A percentile compares a stretch with the other conserved stretches of the same genome.
Conservation (phyloP, 1,284 basidiomycete species). For the Fereydounia khargensis region DNA sequence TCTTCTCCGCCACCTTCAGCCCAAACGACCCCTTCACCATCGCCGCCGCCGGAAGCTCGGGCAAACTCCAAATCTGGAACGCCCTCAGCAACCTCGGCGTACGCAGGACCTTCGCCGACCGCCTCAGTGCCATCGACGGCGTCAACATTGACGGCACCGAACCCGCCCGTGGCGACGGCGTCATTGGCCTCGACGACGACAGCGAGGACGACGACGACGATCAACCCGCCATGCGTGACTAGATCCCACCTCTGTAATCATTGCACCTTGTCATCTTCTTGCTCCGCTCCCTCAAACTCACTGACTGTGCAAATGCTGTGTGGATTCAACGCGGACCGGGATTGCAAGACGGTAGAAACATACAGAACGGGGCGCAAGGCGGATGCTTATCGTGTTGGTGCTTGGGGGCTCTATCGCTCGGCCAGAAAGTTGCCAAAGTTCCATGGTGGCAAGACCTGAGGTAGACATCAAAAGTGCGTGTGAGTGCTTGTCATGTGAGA, state of each 20-base stretch:
- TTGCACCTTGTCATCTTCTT: too few relatives aligned
- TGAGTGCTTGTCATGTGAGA: too few relatives aligned
- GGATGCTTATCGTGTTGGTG: too few relatives aligned
- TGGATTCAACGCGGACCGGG: too few relatives aligned
- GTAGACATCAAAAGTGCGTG: too few relatives aligned
- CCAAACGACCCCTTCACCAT: slow-evolving; percentile 92
- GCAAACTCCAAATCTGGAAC: slow-evolving; percentile 92
- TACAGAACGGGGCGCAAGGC: too few relatives aligned
- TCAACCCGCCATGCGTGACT: too few relatives aligned
- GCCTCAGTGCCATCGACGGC: slow-evolving; percentile 28
- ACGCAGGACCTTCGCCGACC: slow-evolving; percentile 56
- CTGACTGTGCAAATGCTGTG: too few relatives aligned
- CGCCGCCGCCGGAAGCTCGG: slow-evolving; percentile 89
- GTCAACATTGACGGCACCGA: slow-evolving; percentile 24
- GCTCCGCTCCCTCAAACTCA: too few relatives aligned
- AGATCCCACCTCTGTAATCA: too few relatives aligned
- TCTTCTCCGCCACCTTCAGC: slow-evolving; percentile 85
- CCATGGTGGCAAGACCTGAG: slow-evolving; percentile 19
- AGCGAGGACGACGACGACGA: slow-evolving; percentile 30
- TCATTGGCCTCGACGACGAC: slow-evolving; percentile 31
- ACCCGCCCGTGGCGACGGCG: slow-evolving; percentile 26
- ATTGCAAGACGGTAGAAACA: too few relatives aligned
- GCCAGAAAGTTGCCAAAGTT: slow-evolving; percentile 22
- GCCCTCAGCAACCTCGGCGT: slow-evolving; percentile 57
- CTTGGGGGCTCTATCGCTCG: too few relatives aligned